These are phyloP conservation scores for Lasiodiplodia citricola DNA, from an alignment of 2,329 filamentous ascomycete species.

Conservation along the genomic window DNA sequence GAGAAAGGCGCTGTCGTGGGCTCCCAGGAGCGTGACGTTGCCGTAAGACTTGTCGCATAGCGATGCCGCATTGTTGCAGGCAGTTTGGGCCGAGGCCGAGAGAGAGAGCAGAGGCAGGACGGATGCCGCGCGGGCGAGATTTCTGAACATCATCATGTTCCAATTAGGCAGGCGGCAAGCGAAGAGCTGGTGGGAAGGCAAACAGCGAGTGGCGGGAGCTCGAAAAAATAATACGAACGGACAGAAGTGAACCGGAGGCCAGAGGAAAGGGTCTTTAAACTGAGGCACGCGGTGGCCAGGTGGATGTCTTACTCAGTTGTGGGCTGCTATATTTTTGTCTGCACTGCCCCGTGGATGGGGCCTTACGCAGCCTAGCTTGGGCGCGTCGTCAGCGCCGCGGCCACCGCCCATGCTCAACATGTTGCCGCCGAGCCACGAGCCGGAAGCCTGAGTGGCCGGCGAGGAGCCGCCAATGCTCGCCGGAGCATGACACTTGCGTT, in stretches of 20 bases:
- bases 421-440: conserved; percentile 1
- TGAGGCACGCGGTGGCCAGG: too few relatives aligned
- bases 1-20: conserved; percentile 72
- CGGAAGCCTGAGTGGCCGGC: not conserved
- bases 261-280: not conserved
- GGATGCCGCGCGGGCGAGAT: conserved; percentile 14
- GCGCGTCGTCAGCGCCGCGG: conserved; percentile 20
- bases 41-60: conserved; percentile 72
- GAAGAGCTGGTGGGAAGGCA: not conserved
- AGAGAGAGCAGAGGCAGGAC: conserved; percentile 15
- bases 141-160: conserved; percentile 6
- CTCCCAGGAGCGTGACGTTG: conserved; percentile 73
- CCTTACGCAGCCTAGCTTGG: conserved; percentile 8
- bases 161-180: not conserved
- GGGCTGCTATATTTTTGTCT: conserved; percentile 17
- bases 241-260: not conserved
- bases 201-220: conserved; percentile 10
- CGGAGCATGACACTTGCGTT: not conserved
- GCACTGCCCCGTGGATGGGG: conserved; percentile 16
- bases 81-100: conserved; percentile 33
- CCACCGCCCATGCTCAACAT: not conserved
- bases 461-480: not conserved
- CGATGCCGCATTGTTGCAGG: conserved; percentile 77
- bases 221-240: not conserved
- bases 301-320: conserved; percentile 4